Conservation (phyloP, 306 rosid genomes). For the Fagus crenata region DNA sequence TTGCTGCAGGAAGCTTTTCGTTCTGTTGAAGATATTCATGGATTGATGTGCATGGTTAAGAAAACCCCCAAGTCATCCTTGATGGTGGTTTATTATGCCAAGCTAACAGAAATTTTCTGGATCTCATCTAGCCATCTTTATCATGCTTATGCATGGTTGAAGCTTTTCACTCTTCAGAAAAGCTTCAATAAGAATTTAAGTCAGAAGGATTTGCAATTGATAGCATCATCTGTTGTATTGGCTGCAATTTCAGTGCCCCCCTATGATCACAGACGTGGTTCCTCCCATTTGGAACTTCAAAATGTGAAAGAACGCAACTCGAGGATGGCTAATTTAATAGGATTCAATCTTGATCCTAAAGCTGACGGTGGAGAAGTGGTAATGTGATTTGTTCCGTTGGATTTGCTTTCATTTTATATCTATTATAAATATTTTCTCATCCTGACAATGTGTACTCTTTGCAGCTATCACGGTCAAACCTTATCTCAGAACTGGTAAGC, state of each 20-base stretch:
- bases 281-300: constrained; percentile 84
- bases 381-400: constrained; percentile 28
- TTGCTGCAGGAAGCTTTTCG: constrained; percentile 90
- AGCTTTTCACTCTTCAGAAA: constrained; percentile 83
- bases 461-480: constrained; percentile 85
- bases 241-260: constrained; percentile 94
- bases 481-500: constrained; percentile 89
- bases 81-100: constrained; percentile 92
- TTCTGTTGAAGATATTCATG: constrained; percentile 92
- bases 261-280: constrained; percentile 62
- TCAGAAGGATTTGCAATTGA: constrained; percentile 94
- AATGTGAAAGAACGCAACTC: constrained; percentile 86
- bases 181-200: constrained; percentile 89
- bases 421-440: not conserved
- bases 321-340: constrained; percentile 89
- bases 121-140: constrained; percentile 77
- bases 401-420: not conserved
- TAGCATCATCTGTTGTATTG: constrained; percentile 95
- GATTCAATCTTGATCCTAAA: constrained; percentile 83
- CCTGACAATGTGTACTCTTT: constrained; percentile 11
- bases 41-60: constrained; percentile 96
- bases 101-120: constrained; percentile 88
- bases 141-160: constrained; percentile 98
- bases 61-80: constrained; percentile 89
- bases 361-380: constrained; percentile 88